Evolutionary conservation across 164 flowering plant species (phyloP).

Genomic region (Vitis amurensis): DNA sequence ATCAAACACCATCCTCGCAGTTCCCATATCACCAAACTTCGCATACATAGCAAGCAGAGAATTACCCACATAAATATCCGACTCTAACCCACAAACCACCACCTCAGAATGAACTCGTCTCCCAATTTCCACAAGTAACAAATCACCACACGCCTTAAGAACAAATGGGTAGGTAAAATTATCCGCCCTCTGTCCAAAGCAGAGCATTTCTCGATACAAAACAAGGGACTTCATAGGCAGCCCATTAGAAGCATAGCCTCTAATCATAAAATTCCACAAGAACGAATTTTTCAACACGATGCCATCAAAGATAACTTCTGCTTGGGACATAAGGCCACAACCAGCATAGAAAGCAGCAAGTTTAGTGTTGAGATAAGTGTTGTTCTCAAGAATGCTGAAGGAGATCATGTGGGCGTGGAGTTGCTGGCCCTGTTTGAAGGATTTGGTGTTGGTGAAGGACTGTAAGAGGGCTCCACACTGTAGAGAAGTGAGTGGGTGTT

Average conservation of each 20-base stretch:
- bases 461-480: slow-evolving; percentile 27
- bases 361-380: slow-evolving; percentile 43
- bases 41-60: slow-evolving; percentile 41
- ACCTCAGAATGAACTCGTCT: slow-evolving; percentile 39
- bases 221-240: slow-evolving; percentile 19
- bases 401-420: slow-evolving; percentile 37
- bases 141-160: slow-evolving; percentile 54
- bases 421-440: slow-evolving; percentile 18
- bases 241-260: slow-evolving; percentile 43
- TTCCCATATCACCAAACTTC: slow-evolving; percentile 36
- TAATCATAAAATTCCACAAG: slow-evolving; percentile 54
- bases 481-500: slow-evolving; percentile 16
- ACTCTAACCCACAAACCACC: slow-evolving; percentile 36
- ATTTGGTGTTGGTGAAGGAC: slow-evolving; percentile 26
- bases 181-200: slow-evolving; percentile 40
- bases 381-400: slow-evolving; percentile 26
- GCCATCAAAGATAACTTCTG: slow-evolving; percentile 31
- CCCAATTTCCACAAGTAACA: slow-evolving; percentile 31
- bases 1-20: slow-evolving; percentile 41
- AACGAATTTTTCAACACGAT: slow-evolving; percentile 39
- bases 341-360: slow-evolving; percentile 43
- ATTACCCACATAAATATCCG: slow-evolving; percentile 47
- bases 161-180: slow-evolving; percentile 60
- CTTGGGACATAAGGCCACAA: slow-evolving; percentile 28
- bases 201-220: slow-evolving; percentile 39